Evolutionary conservation across 768 basidiomycete species (phyloP), one percentile per base, ranked within the genome.

Genomic region (Nidula microcarpa): DNA sequence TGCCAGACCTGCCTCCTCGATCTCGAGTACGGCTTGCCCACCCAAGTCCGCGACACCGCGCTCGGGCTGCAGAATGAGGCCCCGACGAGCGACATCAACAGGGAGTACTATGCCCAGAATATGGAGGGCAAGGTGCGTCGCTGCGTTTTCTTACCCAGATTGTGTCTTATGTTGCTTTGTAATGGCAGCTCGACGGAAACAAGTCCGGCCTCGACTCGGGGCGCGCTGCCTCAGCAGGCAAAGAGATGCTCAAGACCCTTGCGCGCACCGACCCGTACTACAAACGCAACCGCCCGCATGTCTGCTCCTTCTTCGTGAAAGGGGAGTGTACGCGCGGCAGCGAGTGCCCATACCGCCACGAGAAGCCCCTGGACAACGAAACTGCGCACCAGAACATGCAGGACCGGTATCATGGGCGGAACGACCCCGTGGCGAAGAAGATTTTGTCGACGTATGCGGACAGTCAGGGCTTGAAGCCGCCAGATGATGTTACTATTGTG

Each of bases 1-100:
- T 99, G 97, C 75, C 97, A 98, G 74, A 98, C 95, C 1, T 99
- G 97, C 68, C 77, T 99, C 32, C 77, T 99, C 43, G 97, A 99
- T 70, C 82, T 99, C 53, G 95, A 98, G 67, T 99, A 94, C 60
- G 91, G 92, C 30, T 74, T 99, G 17, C 97, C 97, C 5, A 95
- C 94, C 0, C 97, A 99, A 78, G 94, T 98, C 8, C 80, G 97
- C 50, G 97, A 99, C 67, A 97, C 95, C 2, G 97, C 97, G 7
- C 72, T 99, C 48, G 93, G 88, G 1, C 60, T 89, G 18, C 77
- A 89, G 66, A 89, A 84, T 62, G 89, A 90, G 55, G 96, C 97
- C 0, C 97, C 97, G 5, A 94, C 89, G 49, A 96, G 94, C 65
- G 95, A 98, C 60, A 91, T 99, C 72, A 99, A 99, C 68, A 80